Conservation (phyloP, 2,329 filamentous ascomycete species). For the Sporothrix phasma region DNA sequence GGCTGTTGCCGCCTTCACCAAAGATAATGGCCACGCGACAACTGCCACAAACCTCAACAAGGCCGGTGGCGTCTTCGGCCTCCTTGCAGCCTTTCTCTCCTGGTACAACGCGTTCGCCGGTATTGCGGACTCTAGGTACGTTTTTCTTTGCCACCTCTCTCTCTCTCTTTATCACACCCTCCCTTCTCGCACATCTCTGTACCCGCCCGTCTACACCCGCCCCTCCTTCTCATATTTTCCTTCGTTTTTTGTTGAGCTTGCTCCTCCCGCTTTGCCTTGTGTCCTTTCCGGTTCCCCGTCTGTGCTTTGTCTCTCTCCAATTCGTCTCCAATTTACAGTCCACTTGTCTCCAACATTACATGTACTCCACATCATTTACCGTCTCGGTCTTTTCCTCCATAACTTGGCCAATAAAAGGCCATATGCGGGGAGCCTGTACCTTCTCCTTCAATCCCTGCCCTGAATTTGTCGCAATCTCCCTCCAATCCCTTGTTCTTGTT, state of each 20-base stretch:
- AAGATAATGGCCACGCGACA: conserved; percentile 38
- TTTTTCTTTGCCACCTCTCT: conserved; percentile 14
- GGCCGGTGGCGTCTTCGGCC: conserved; percentile 69
- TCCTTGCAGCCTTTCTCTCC: conserved; percentile 68
- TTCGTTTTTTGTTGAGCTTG: conserved; percentile 5
- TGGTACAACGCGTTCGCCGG: conserved; percentile 84
- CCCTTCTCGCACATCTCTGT: too few relatives aligned
- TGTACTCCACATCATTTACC: background rate
- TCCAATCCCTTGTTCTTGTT: background rate
- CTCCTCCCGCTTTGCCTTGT: background rate
- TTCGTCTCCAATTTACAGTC: background rate
- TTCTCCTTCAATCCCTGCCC: background rate
- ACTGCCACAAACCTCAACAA: conserved; percentile 47
- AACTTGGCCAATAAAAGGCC: too few relatives aligned
- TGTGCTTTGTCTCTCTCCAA: background rate
- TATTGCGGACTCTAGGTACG: conserved; percentile 61
- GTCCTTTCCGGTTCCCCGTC: background rate
- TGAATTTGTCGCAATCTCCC: background rate
- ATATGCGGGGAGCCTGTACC: too few relatives aligned
- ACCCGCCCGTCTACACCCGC: too few relatives aligned
- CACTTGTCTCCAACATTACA: background rate
- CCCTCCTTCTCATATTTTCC: background rate
- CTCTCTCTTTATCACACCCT: background rate
- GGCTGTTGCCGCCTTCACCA: conserved; percentile 50
- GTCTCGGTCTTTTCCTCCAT: background rate